Evolutionary conservation across 2,329 filamentous ascomycete species (phyloP).

Genomic region (Talaromyces islandicus): DNA sequence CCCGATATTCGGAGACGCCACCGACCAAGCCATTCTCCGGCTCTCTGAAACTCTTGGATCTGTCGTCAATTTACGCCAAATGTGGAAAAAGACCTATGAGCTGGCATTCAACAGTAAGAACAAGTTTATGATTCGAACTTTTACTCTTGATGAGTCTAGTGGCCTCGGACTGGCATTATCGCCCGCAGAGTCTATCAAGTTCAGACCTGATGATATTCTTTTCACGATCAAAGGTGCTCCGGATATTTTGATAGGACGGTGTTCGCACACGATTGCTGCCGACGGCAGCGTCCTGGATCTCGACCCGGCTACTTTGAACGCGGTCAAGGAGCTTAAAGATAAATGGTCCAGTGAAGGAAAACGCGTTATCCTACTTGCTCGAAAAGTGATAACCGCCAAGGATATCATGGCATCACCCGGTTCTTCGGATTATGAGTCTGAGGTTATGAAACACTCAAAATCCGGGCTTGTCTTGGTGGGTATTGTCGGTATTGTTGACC

Average conservation of each 20-base stretch:
- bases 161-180: conserved; percentile 22
- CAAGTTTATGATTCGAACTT: conserved; percentile 69
- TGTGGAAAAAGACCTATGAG: conserved; percentile 62
- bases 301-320: conserved; percentile 36
- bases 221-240: conserved; percentile 76
- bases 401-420: conserved; percentile 36
- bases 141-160: conserved; percentile 31
- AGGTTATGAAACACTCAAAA: conserved; percentile 50
- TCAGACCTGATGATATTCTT: conserved; percentile 31
- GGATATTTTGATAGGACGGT: conserved; percentile 63
- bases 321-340: conserved; percentile 58
- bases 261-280: conserved; percentile 51
- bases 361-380: conserved; percentile 61
- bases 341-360: conserved; percentile 63
- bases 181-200: conserved; percentile 8
- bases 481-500: conserved; percentile 55
- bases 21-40: conserved; percentile 67
- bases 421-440: conserved; percentile 51
- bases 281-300: conserved; percentile 52
- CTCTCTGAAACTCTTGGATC: conserved; percentile 62
- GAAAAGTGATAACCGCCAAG: conserved; percentile 47
- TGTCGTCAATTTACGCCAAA: conserved; percentile 53
- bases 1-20: conserved; percentile 68
- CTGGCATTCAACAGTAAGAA: conserved; percentile 77
- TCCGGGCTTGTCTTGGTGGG: conserved; percentile 49